phyloP scores from a whole-genome alignment of 2,329 filamentous ascomycete genomes.

The Kalmusia sp. region DNA sequence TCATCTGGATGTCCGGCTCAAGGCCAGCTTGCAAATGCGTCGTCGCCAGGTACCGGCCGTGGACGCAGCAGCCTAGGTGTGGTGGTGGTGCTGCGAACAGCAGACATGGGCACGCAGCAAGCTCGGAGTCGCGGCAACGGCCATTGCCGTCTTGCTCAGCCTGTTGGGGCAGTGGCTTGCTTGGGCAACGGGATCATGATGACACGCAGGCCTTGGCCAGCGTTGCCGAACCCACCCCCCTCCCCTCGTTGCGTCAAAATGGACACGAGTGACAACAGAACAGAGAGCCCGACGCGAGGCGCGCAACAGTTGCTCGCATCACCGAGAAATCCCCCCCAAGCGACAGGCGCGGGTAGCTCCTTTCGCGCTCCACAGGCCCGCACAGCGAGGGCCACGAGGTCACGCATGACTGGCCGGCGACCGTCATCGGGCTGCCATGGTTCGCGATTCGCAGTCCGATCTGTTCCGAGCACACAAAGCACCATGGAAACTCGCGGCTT shows the following conservation, averaged over 20 bases:
- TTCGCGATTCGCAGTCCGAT: constrained; percentile 10
- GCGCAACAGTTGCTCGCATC: too few relatives aligned
- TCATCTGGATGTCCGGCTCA: constrained; percentile 25
- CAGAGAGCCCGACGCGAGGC: too few relatives aligned
- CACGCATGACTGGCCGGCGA: background rate
- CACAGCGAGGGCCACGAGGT: background rate
- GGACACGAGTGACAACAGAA: background rate
- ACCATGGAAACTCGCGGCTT: background rate
- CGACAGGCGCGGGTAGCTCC: too few relatives aligned
- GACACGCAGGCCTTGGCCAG: constrained; percentile 1
- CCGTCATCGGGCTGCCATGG: background rate
- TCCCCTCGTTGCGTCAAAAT: background rate
- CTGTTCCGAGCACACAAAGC: constrained; percentile 10
- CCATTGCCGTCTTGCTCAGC: constrained; percentile 9
- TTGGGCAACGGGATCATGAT: background rate
- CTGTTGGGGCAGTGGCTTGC: background rate
- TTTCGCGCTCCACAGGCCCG: background rate
- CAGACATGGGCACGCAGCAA: background rate
- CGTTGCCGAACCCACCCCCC: background rate
- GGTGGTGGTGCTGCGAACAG: constrained; percentile 7
- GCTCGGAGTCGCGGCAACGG: background rate
- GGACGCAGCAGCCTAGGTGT: constrained; percentile 11
- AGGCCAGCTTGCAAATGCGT: constrained; percentile 12
- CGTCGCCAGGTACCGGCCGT: constrained; percentile 15
- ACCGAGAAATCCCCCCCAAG: too few relatives aligned